These are phyloP conservation scores for Aspergillus affinis DNA, from an alignment of 495 filamentous ascomycete genomes.

Conservation along the genomic window DNA sequence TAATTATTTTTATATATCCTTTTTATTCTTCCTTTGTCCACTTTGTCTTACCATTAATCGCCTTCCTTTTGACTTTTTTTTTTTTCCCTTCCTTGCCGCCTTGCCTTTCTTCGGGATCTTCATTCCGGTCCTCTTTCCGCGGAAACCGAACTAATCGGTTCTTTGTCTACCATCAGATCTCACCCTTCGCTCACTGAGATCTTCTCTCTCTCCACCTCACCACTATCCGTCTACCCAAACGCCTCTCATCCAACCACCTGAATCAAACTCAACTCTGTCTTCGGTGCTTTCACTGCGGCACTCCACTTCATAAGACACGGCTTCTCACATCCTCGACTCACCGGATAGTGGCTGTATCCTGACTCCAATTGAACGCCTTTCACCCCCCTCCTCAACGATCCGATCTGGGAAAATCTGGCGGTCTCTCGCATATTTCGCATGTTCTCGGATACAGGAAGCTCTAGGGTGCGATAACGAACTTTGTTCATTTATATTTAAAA, in stretches of 20 bases:
- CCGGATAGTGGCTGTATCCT: constrained; percentile 12
- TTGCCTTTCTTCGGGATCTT: constrained; percentile 6
- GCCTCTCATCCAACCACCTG: constrained; percentile 11
- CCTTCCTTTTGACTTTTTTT: constrained; percentile 1
- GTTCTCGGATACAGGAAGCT: constrained; percentile 2
- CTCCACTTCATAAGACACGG: constrained; percentile 11
- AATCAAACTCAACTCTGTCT: neutral
- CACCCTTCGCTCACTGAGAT: constrained; percentile 18
- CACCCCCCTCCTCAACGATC: neutral
- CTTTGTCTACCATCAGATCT: constrained; percentile 12
- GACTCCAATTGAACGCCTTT: neutral
- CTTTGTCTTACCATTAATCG: neutral
- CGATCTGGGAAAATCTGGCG: constrained; percentile 1
- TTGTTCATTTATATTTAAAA: constrained; percentile 16
- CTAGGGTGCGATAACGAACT: constrained; percentile 16
- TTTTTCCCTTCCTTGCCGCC: constrained; percentile 2
- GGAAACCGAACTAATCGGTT: constrained; percentile 14
- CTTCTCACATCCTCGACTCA: constrained; percentile 17
- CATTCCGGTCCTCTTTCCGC: constrained; percentile 5
- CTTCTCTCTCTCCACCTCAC: constrained; percentile 6
- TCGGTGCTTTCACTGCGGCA: constrained; percentile 8
- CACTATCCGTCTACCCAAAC: neutral
- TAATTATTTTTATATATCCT: constrained; percentile 9
- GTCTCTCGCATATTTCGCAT: constrained; percentile 10
- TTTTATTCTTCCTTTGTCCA: constrained; percentile 6